phyloP scores from a whole-genome alignment of 2,329 filamentous ascomycete genomes.

The Calonectria montana region DNA sequence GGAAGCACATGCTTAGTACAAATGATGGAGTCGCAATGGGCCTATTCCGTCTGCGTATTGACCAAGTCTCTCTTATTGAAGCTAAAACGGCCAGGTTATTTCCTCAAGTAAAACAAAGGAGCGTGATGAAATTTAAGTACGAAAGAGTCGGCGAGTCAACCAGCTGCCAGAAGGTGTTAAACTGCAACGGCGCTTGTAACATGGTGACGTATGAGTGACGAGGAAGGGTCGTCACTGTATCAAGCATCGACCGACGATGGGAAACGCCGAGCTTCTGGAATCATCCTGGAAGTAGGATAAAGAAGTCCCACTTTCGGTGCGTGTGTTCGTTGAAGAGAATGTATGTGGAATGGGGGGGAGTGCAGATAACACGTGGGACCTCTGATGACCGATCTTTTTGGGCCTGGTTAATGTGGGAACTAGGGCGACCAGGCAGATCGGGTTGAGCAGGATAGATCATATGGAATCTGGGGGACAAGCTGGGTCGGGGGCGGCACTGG shows the following conservation, averaged over 20 bases:
- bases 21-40: neutral
- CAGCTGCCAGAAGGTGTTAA: neutral
- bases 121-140: neutral
- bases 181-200: neutral
- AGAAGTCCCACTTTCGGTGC: conserved; percentile 5
- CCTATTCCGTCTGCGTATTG: neutral
- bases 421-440: conserved; percentile 11
- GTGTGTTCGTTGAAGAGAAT: conserved; percentile 1
- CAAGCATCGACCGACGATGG: neutral
- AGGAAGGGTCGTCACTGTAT: neutral
- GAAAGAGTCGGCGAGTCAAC: neutral
- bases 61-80: neutral
- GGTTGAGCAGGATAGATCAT: conserved; percentile 2
- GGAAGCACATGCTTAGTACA: conserved; percentile 2
- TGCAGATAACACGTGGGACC: conserved; percentile 12
- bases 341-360: conserved; percentile 10
- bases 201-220: conserved; percentile 35
- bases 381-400: conserved; percentile 1
- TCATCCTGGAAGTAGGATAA: conserved; percentile 9
- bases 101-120: neutral
- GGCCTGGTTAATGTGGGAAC: conserved; percentile 5
- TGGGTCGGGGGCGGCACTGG: neutral
- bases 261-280: conserved; percentile 4
- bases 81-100: neutral
- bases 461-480: neutral